These are phyloP conservation scores for Trametes villosa DNA, from an alignment of 768 basidiomycete genomes.

Conservation along the genomic window DNA sequence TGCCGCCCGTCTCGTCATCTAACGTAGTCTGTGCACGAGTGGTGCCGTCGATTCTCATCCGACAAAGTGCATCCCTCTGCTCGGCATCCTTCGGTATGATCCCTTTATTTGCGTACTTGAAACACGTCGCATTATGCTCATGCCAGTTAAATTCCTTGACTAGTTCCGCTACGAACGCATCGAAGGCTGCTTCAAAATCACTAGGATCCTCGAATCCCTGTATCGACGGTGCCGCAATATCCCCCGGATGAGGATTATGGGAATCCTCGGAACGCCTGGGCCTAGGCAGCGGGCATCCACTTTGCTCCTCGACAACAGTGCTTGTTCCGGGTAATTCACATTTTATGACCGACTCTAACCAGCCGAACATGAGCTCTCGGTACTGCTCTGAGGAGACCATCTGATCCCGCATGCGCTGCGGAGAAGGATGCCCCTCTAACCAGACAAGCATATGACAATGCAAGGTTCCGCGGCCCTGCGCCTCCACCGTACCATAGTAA, in stretches of 20 bases:
- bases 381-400: constrained; percentile 2
- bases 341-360: background rate
- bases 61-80: constrained; percentile 6
- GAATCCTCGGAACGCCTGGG: background rate
- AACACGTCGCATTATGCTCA: constrained; percentile 20
- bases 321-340: background rate
- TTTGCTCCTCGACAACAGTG: background rate
- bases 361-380: background rate
- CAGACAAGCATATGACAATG: constrained; percentile 39
- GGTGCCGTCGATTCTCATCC: constrained; percentile 18
- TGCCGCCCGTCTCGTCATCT: constrained; percentile 3
- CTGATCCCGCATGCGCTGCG: constrained; percentile 21
- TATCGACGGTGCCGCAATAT: background rate
- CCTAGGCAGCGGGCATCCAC: background rate
- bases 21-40: background rate
- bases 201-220: background rate
- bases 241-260: background rate
- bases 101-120: constrained; percentile 21
- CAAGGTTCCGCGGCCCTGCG: too few relatives aligned
- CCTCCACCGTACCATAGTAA: constrained; percentile 34
- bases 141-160: constrained; percentile 8
- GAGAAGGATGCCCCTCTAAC: constrained; percentile 31
- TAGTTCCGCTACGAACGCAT: background rate
- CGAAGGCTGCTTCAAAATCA: background rate
- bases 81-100: background rate